Evolutionary conservation across 768 basidiomycete genomes (phyloP), one percentile per base, ranked within the genome.

Genomic region (Mrakia hoshinonis): DNA sequence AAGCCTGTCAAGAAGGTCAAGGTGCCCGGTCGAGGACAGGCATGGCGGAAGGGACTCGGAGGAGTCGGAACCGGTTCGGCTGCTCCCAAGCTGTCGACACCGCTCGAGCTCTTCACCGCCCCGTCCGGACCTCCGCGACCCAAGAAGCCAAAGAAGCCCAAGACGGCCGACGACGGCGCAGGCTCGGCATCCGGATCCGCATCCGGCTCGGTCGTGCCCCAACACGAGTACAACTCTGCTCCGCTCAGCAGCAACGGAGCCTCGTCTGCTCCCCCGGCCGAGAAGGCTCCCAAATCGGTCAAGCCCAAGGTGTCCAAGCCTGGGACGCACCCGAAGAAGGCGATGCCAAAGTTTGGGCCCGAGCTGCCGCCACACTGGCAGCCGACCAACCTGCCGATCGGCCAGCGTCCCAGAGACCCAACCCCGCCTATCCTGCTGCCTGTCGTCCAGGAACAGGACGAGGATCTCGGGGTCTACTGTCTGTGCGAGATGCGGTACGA

Each of bases 401-500:
- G 39, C 12, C 43, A 43, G 39, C 43, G 39, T 26, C 43, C 43
- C 26, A 6, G 39, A 24, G 62, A 64, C 29, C 62, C 62, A 4
- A 46, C 62, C 22, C 62, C 39, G 4, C 43, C 62, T 20, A 20
- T n/a, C 20, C 24, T 24, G 10, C 7, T 48, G 22, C 9, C 20
- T n/a, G 24, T n/a, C 18, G 65, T 60, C n/a, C 68, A 70, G 2
- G 77, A 82, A 18, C 82, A 81, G n/a, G 80, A 79, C 18, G 77
- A 75, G 55, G 84, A 90, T 75, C 87, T 89, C 76, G 87, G 88
- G 78, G 79, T 92, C 64, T 95, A 95, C 76, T 95, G 92, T 76
- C 82, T 95, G 18, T 96, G 92, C 82, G 86, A 89, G 80, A 90
- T 88, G 26, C 85, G 82, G 74, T 94, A 95, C 74, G 89, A 95